Conservation (phyloP, 225 moss, liverwort and hornwort genomes). For the Marchantia paleacea region DNA sequence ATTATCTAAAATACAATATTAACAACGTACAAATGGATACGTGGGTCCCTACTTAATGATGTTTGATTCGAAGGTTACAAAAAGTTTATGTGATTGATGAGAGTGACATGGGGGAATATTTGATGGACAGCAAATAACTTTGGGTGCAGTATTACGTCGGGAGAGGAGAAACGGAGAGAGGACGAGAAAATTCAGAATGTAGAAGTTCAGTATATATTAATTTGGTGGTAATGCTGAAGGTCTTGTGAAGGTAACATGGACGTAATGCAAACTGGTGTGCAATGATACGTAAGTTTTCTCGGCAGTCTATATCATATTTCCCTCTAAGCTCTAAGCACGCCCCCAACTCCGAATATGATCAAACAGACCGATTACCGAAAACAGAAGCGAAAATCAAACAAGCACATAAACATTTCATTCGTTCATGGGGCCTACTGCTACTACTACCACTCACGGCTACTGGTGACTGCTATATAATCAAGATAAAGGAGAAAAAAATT, state of each 20-base stretch:
- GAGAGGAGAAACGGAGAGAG: neutral
- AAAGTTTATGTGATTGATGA: neutral
- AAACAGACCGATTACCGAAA: no score
- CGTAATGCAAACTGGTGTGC: no score
- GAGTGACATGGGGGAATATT: neutral
- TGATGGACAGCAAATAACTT: neutral
- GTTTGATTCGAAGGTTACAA: neutral
- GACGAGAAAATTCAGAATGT: neutral
- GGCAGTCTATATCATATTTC: no score
- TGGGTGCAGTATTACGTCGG: neutral
- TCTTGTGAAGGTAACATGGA: no score
- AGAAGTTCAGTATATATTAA: no score
- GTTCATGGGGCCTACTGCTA: neutral
- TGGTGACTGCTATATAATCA: neutral
- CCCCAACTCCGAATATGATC: no score
- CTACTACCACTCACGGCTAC: neutral
- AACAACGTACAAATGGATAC: neutral
- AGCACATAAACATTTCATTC: neutral
- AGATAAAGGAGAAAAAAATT: neutral
- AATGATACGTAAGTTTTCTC: no score
- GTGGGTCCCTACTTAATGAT: neutral
- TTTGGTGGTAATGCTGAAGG: no score
- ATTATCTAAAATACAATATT: neutral
- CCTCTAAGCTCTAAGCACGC: no score
- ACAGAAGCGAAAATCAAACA: neutral